phyloP scores from a whole-genome alignment of 2,329 filamentous ascomycete genomes.

The Apiospora arundinis region DNA sequence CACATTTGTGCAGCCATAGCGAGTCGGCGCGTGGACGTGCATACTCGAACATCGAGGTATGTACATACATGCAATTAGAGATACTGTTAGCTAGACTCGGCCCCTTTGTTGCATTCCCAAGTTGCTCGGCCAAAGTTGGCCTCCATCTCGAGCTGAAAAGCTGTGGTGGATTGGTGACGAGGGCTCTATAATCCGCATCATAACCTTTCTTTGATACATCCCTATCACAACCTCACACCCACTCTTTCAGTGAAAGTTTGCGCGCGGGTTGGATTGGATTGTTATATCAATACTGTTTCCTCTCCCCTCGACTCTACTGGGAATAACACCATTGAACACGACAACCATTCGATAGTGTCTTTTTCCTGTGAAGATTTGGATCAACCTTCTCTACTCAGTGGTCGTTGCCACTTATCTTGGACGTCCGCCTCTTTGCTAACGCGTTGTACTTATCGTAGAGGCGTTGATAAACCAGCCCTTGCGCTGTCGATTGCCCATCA shows the following conservation, averaged over 20 bases:
- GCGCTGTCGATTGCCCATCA: constrained; percentile 33
- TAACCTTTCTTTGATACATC: neutral
- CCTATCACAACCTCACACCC: neutral
- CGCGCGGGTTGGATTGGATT: neutral
- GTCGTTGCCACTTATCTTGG: neutral
- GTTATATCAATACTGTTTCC: neutral
- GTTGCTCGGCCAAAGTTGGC: neutral
- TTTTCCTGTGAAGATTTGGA: neutral
- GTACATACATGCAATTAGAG: neutral
- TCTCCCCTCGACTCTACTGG: no score
- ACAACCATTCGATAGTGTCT: neutral
- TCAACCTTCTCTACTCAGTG: neutral
- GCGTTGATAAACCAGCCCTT: neutral
- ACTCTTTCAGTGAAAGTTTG: neutral
- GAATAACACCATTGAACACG: neutral
- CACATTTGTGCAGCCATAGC: neutral
- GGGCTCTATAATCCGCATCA: neutral
- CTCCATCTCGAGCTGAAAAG: neutral
- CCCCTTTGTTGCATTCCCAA: neutral
- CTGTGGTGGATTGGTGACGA: neutral
- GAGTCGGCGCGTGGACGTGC: constrained; percentile 3
- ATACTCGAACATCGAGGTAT: neutral
- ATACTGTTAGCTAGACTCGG: neutral
- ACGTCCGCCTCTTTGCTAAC: neutral
- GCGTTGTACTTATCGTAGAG: neutral